phyloP scores from a whole-genome alignment of 768 basidiomycete species.

The Termitomyces sp. region DNA sequence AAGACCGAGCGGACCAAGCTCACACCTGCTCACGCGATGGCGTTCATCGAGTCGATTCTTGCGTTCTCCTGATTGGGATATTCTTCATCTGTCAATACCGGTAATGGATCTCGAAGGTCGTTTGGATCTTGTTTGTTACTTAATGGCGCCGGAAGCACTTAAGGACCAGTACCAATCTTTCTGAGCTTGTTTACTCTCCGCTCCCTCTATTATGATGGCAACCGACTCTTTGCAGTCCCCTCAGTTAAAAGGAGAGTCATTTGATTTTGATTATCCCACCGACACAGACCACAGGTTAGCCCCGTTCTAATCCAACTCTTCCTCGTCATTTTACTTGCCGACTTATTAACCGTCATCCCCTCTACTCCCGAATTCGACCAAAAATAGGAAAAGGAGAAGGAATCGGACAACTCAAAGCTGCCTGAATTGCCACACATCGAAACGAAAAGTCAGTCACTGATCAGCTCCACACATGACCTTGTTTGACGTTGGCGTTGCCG shows the following conservation, averaged over 20 bases:
- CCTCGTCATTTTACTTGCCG: slow-evolving; percentile 32
- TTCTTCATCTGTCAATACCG: slow-evolving; percentile 31
- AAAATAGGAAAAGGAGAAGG: slow-evolving; percentile 74
- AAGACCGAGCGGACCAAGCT: slow-evolving; percentile 15
- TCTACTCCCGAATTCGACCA: slow-evolving; percentile 38
- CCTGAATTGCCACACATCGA: slow-evolving; percentile 89
- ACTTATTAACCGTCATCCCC: slow-evolving; percentile 43
- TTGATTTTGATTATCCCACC: slow-evolving; percentile 70
- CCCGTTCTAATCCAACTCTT: slow-evolving; percentile 11
- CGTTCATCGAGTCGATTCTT: slow-evolving; percentile 16
- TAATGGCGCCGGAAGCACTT: slow-evolving; percentile 57
- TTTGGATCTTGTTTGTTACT: slow-evolving; percentile 44
- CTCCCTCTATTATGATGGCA: slow-evolving; percentile 44
- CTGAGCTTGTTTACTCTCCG: slow-evolving; percentile 43
- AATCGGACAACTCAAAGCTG: slow-evolving; percentile 91
- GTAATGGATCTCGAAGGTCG: slow-evolving; percentile 37
- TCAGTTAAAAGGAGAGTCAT: slow-evolving; percentile 70
- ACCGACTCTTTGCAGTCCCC: slow-evolving; percentile 49
- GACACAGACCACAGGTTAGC: slow-evolving; percentile 64
- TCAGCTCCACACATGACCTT: slow-evolving; percentile 3
- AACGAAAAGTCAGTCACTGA: slow-evolving; percentile 67
- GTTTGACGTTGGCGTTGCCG: slow-evolving; percentile 11
- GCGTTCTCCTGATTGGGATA: slow-evolving; percentile 24
- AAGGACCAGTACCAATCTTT: slow-evolving; percentile 40
- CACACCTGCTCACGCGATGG: slow-evolving; percentile 8